Evolutionary conservation across 257 asterid species (phyloP).

Genomic region (Solanum appendiculatum): DNA sequence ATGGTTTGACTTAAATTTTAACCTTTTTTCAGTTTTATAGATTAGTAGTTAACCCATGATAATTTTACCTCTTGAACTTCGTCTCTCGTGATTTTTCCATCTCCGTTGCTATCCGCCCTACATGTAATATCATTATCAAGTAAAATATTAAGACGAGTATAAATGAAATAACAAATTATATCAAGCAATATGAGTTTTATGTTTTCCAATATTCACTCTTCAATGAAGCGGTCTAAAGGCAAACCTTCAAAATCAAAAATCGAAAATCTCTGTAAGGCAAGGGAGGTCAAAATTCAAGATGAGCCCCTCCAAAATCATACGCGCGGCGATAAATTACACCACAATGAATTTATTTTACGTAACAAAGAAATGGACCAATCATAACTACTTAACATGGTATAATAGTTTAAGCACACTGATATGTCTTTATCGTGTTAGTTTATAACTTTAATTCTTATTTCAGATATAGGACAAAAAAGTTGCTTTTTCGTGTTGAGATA

Average conservation of each 20-base stretch:
- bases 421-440: neutral
- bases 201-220: neutral
- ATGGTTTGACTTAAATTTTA: constrained; percentile 20
- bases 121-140: neutral
- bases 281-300: neutral
- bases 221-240: neutral
- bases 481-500: neutral
- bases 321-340: neutral
- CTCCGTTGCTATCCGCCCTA: constrained; percentile 90
- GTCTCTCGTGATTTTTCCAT: constrained; percentile 80
- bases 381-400: neutral
- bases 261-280: neutral
- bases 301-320: neutral
- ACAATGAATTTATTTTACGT: neutral
- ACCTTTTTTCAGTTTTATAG: neutral
- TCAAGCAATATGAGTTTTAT: neutral
- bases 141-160: neutral
- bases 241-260: neutral
- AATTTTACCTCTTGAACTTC: constrained; percentile 78
- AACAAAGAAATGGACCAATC: neutral
- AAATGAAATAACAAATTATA: neutral
- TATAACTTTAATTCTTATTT: neutral
- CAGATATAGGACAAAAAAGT: neutral
- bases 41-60: neutral
- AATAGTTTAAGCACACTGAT: neutral